Conservation (phyloP, 2,329 filamentous ascomycete species). For the Arthrobotrys sphaeroides region DNA sequence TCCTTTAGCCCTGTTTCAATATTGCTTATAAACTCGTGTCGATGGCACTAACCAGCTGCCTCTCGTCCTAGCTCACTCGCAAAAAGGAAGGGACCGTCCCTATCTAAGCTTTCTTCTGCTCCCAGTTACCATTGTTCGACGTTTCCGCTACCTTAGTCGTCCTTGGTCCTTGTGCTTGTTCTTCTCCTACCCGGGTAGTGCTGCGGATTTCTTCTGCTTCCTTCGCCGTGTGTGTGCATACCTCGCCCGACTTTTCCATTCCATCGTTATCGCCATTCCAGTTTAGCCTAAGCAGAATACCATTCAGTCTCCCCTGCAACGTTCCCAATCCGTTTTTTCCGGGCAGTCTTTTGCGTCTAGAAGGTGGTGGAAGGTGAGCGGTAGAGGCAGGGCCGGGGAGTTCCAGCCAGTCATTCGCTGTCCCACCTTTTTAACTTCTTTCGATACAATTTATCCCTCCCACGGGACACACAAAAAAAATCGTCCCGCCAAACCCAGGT, state of each 20-base stretch:
- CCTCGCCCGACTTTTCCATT: slow-evolving; percentile 16
- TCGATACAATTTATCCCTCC: slow-evolving; percentile 9
- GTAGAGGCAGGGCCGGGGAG: neutral
- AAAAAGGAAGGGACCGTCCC: slow-evolving; percentile 3
- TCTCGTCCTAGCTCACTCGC: slow-evolving; percentile 7
- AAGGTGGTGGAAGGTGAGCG: slow-evolving; percentile 9
- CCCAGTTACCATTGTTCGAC: slow-evolving; percentile 6
- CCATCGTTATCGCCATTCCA: slow-evolving; percentile 9
- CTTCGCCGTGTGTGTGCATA: too few relatives aligned
- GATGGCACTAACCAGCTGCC: slow-evolving; percentile 3
- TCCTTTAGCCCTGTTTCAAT: slow-evolving; percentile 14
- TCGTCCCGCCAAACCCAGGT: slow-evolving; percentile 46
- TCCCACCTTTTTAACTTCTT: slow-evolving; percentile 21
- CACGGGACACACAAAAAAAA: slow-evolving; percentile 14
- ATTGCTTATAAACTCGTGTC: slow-evolving; percentile 18
- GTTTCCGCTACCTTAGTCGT: neutral
- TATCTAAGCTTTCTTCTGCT: slow-evolving; percentile 14
- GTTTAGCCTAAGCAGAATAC: slow-evolving; percentile 13
- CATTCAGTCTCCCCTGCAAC: neutral
- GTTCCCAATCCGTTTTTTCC: slow-evolving; percentile 7
- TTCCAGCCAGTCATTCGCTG: slow-evolving; percentile 19
- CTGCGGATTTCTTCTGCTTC: neutral
- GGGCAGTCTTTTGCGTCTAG: slow-evolving; percentile 3
- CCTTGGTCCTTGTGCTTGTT: too few relatives aligned
- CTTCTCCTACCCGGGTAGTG: neutral